Evolutionary conservation across 1,284 basidiomycete genomes (phyloP).

Genomic region (Anthracocystis panici-leucophaei): DNA sequence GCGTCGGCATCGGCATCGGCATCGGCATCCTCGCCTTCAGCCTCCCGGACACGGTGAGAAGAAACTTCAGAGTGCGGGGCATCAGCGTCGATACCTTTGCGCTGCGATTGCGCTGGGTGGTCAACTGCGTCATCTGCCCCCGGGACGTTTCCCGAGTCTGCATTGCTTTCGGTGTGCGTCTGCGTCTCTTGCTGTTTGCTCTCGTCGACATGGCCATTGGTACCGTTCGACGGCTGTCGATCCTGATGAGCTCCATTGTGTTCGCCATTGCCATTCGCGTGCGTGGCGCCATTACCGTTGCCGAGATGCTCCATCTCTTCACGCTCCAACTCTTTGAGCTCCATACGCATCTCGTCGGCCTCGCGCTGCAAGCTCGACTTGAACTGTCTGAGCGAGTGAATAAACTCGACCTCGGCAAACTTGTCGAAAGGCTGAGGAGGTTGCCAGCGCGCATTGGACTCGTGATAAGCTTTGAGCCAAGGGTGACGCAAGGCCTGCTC

Average conservation of each 20-base stretch:
- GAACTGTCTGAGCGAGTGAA: slow-evolving; percentile 62
- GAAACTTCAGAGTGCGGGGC: slow-evolving; percentile 20
- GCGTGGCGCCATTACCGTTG: slow-evolving; percentile 2
- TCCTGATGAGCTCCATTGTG: slow-evolving; percentile 11
- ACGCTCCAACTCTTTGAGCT: slow-evolving; percentile 52
- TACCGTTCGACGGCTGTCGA: slow-evolving; percentile 4
- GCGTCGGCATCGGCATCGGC: slow-evolving; percentile 12
- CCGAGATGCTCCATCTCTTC: slow-evolving; percentile 48
- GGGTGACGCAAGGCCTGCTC: slow-evolving; percentile 65
- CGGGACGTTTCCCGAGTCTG: slow-evolving; percentile 53
- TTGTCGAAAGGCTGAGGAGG: slow-evolving; percentile 57
- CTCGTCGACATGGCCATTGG: slow-evolving; percentile 11
- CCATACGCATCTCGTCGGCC: slow-evolving; percentile 59
- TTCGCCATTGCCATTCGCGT: slow-evolving; percentile 16
- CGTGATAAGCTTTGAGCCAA: slow-evolving; percentile 66
- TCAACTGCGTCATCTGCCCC: slow-evolving; percentile 54
- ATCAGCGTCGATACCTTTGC: slow-evolving; percentile 40
- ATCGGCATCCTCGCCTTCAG: slow-evolving; percentile 7
- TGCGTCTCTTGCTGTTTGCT: not conserved
- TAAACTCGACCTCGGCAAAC: slow-evolving; percentile 66
- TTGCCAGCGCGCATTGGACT: slow-evolving; percentile 57
- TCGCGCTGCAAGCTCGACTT: slow-evolving; percentile 61
- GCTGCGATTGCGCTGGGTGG: slow-evolving; percentile 14
- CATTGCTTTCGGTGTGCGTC: not conserved
- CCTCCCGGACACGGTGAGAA: not conserved